Base-by-base conservation (phyloP, 768 basidiomycete species). In the Coprinopsis marcescibilis region DNA sequence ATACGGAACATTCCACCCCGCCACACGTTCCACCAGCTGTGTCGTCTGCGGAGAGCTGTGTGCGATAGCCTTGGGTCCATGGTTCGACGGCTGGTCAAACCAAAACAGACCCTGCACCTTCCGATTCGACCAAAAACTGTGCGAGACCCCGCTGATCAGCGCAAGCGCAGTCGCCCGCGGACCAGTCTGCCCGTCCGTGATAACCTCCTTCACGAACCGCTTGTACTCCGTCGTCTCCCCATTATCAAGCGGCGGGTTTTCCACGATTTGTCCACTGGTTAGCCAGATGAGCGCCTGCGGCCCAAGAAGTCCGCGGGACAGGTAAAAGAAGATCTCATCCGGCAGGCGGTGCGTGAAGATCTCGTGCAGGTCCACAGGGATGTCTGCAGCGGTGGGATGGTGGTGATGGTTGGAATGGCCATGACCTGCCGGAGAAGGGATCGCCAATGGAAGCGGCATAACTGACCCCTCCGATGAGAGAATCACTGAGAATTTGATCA, bases 201-300 rank as follows among this genome's bases (percentile, higher is more conserved):
- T 85, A 26, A 92, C 87, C 65, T 97, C 94, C 70, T 93, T 94
- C 53, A 97, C 78, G 63, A 95, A 99, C 17, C 93, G 80, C 56
- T 82, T 84, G 63, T 96, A 98, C 63, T 99, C 94, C 1, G 79
- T 90, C 32, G 89, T 91, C 65, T 97, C 95, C 2, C 94, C 94
- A 59, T 93, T 94, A 60, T 94, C 91, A 41, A 98, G 72, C 27
- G 96, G 95, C 3, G 87, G 83, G 46, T 82, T 82, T 60, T 97
- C 89, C 39, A 85, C 69, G 50, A 95, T 79, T 62, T 84, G 82
- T 13, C 92, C 92, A 20, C 77, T 81, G 13, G 90, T 92, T 49
- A 99, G 79, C 89, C 95, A 96, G n/a, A 93, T 86, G 19, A 98
- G 77, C 8, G 91, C 83, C 56, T 91, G 89, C 0, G 95, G 90